Conservation (phyloP, 2,329 filamentous ascomycete genomes). For the Arthrobotrys iridis region DNA sequence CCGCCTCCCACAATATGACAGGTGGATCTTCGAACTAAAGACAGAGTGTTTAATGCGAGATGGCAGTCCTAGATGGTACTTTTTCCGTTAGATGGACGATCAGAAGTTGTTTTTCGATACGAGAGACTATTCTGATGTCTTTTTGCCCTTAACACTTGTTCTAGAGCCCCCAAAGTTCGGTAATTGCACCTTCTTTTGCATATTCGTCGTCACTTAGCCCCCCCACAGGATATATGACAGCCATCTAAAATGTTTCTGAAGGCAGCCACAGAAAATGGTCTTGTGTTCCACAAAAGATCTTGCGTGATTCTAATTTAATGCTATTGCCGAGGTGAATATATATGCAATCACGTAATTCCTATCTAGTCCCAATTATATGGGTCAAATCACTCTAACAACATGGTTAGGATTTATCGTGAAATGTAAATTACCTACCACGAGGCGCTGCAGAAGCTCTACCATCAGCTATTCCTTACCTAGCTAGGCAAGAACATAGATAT, state of each 20-base stretch:
- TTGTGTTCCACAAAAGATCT: no score
- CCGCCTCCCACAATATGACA: no score
- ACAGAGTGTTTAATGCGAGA: no score
- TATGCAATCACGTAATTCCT: slow-evolving; percentile 15
- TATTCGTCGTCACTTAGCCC: neutral
- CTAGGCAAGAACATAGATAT: slow-evolving; percentile 7
- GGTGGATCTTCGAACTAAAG: no score
- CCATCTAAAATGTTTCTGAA: slow-evolving; percentile 5
- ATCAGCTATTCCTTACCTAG: neutral
- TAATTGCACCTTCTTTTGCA: neutral
- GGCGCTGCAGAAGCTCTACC: neutral
- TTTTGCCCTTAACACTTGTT: neutral
- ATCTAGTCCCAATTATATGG: neutral
- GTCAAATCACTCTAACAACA: neutral
- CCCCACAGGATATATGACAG: slow-evolving; percentile 3
- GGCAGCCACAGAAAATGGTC: slow-evolving; percentile 14
- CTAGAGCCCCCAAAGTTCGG: neutral
- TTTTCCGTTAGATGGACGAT: neutral
- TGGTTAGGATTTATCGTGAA: no score
- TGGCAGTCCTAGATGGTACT: neutral
- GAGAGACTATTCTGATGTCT: neutral
- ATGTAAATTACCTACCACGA: neutral
- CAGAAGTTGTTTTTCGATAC: neutral
- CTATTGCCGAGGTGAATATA: neutral
- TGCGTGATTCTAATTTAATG: no score